phyloP scores from a whole-genome alignment of 2,329 filamentous ascomycete species.

The Fusarium incarnatum region DNA sequence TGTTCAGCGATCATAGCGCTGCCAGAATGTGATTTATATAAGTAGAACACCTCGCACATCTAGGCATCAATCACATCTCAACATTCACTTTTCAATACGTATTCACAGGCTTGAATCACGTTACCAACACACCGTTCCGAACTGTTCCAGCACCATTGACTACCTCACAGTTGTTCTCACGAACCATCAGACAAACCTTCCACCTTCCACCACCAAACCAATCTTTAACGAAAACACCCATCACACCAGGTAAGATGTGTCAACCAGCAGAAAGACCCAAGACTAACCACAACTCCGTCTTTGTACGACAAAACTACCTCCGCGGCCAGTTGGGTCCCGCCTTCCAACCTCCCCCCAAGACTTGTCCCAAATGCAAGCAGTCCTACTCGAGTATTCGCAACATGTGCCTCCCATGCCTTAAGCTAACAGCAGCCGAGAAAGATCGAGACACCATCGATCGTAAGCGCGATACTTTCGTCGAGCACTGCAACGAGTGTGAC shows the following conservation, averaged over 20 bases:
- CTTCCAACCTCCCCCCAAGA: slow-evolving; percentile 4
- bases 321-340: slow-evolving; percentile 23
- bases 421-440: background rate
- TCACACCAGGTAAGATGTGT: slow-evolving; percentile 2
- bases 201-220: background rate
- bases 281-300: slow-evolving; percentile 3
- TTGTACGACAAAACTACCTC: slow-evolving; percentile 12
- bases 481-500: slow-evolving; percentile 2
- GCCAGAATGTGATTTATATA: background rate
- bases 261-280: background rate
- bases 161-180: background rate
- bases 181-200: background rate
- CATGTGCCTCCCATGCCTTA: slow-evolving; percentile 25
- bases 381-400: background rate
- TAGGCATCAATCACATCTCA: background rate
- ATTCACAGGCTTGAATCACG: background rate
- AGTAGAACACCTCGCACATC: background rate
- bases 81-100: background rate
- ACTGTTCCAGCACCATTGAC: background rate
- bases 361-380: slow-evolving; percentile 12
- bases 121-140: background rate
- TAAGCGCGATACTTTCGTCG: slow-evolving; percentile 13
- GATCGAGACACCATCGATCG: background rate
- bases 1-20: background rate
- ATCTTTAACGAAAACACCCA: too few relatives aligned